phyloP scores from a whole-genome alignment of 2,329 filamentous ascomycete genomes.

The Hortaea sp. region DNA sequence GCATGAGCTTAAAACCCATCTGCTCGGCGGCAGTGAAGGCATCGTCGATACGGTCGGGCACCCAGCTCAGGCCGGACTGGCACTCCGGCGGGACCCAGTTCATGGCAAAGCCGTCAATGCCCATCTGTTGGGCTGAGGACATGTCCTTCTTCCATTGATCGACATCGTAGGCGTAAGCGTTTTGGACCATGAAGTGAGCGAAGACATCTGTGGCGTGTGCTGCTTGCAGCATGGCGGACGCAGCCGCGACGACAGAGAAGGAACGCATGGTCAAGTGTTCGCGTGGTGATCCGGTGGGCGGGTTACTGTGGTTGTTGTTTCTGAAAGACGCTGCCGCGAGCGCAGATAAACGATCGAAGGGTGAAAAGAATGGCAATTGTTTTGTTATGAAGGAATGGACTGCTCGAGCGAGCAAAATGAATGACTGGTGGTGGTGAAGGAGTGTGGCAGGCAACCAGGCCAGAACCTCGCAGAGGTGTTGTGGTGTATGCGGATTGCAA shows the following conservation, averaged over 20 bases:
- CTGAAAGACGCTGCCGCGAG: neutral
- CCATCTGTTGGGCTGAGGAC: constrained; percentile 22
- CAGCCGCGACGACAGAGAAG: constrained; percentile 8
- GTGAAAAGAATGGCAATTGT: neutral
- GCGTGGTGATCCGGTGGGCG: too few species aligned
- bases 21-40: constrained; percentile 25
- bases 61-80: constrained; percentile 21
- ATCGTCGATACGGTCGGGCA: constrained; percentile 26
- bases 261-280: neutral
- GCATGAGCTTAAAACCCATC: constrained; percentile 27
- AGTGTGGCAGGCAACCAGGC: constrained; percentile 18
- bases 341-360: neutral
- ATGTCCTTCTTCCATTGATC: constrained; percentile 27
- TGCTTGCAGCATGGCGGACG: constrained; percentile 16
- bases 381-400: constrained; percentile 12
- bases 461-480: constrained; percentile 19
- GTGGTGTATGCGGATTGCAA: constrained; percentile 9
- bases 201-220: constrained; percentile 23
- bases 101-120: constrained; percentile 29
- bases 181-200: constrained; percentile 29
- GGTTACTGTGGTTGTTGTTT: neutral
- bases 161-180: constrained; percentile 25
- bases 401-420: constrained; percentile 13
- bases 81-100: constrained; percentile 30
- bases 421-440: constrained; percentile 12